Evolutionary conservation across 106 monocot genomes (phyloP).

Genomic region (Dendrobium officinale): DNA sequence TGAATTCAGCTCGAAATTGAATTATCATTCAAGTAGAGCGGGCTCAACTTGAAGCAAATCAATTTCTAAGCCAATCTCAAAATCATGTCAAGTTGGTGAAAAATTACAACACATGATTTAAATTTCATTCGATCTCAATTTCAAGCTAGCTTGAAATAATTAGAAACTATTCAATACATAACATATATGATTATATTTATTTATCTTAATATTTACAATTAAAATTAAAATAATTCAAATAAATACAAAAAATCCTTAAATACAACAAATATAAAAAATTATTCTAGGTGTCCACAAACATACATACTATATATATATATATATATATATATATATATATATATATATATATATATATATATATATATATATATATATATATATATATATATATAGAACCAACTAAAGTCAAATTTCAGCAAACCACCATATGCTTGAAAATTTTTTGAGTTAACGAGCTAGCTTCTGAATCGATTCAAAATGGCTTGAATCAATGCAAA

Average conservation of each 20-base stretch:
- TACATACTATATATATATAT: not conserved
- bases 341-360: not conserved
- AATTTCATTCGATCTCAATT: not conserved
- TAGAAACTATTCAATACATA: not conserved
- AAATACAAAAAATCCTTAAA: not conserved
- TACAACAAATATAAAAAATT: not conserved
- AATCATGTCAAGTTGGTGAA: too few species aligned
- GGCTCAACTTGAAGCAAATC: too few species aligned
- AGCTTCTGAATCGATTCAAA: too few species aligned
- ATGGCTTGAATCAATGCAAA: not conserved
- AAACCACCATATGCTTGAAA: not conserved
- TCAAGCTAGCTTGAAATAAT: not conserved
- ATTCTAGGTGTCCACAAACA: not conserved
- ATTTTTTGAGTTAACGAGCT: not conserved
- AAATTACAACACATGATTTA: not conserved
- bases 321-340: too few species aligned
- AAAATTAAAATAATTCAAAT: not conserved
- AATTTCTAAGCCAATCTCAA: too few species aligned
- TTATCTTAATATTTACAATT: not conserved
- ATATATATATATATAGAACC: not conserved
- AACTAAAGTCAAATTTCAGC: not conserved
- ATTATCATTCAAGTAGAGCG: too few species aligned
- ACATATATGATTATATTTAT: not conserved
- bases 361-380: not conserved
- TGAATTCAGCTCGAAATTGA: too few species aligned